A percentile compares a stretch with the other conserved stretches of the same genome.
Evolutionary conservation across 2,329 filamentous ascomycete genomes (phyloP).

Genomic region (Emydomyces testavorans): DNA sequence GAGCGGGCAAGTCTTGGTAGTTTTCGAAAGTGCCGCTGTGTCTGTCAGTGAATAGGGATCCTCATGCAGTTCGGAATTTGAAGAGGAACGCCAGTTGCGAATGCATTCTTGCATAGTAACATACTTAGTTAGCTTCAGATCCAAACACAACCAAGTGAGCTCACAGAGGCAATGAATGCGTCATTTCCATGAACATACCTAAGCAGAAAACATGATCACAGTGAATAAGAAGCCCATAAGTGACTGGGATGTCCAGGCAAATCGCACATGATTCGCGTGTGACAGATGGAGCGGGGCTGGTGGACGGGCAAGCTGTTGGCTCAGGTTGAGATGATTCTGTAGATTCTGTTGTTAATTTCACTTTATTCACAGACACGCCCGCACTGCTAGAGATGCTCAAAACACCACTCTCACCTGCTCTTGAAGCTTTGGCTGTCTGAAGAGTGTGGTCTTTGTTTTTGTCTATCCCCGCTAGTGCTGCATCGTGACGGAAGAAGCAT

Average conservation of each 20-base stretch:
- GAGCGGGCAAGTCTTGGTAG: conserved; percentile 23
- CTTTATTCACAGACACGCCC: not conserved
- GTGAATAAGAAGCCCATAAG: conserved; percentile 21
- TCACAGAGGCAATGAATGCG: not conserved
- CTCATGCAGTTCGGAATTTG: conserved; percentile 13
- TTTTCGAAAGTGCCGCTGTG: conserved; percentile 14
- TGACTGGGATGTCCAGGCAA: conserved; percentile 21
- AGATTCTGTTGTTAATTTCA: not conserved
- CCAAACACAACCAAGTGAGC: not conserved
- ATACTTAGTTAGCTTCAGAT: not conserved
- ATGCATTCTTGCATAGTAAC: conserved; percentile 24
- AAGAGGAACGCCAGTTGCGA: conserved; percentile 21
- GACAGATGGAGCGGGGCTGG: not conserved
- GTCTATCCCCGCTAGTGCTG: conserved; percentile 16
- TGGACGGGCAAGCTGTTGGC: not conserved
- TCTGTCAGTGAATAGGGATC: conserved; percentile 4
- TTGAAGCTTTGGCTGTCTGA: not conserved
- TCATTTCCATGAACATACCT: conserved; percentile 15
- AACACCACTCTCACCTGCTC: not conserved
- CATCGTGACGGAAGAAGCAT: conserved; percentile 21
- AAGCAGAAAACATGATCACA: conserved; percentile 26
- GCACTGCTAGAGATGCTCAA: not conserved
- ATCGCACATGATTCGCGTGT: conserved; percentile 20
- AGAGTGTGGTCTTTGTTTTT: conserved; percentile 1
- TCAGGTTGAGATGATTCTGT: not conserved